phyloP scores from a whole-genome alignment of 345 rosid genomes.

The Eucalyptus rudis region DNA sequence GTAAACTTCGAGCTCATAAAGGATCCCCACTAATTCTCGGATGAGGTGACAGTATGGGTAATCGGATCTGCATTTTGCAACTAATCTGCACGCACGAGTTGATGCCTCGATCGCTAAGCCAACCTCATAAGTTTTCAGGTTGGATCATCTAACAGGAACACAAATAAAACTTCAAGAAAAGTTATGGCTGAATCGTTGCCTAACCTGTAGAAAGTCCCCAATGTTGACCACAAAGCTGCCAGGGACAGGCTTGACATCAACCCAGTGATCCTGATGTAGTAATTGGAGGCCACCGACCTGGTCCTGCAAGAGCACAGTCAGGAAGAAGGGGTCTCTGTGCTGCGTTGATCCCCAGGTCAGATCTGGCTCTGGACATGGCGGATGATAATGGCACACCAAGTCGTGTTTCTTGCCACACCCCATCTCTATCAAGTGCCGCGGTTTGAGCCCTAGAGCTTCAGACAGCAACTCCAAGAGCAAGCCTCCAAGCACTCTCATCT shows the following conservation, averaged over 20 bases:
- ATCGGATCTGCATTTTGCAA: not conserved
- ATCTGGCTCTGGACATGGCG: slow-evolving; percentile 34
- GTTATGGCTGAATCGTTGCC: not conserved
- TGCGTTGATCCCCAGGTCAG: slow-evolving; percentile 11
- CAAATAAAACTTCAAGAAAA: not conserved
- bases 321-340: slow-evolving; percentile 15
- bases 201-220: slow-evolving; percentile 17
- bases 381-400: slow-evolving; percentile 29
- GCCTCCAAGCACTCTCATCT: not conserved
- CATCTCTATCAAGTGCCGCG: slow-evolving; percentile 5
- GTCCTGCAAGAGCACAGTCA: slow-evolving; percentile 39
- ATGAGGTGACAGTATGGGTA: not conserved
- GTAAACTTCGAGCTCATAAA: not conserved
- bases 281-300: slow-evolving; percentile 34
- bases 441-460: slow-evolving; percentile 22
- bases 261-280: slow-evolving; percentile 27
- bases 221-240: slow-evolving; percentile 12
- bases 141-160: not conserved
- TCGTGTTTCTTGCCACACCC: slow-evolving; percentile 1
- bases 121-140: not conserved
- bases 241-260: slow-evolving; percentile 7
- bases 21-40: not conserved
- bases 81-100: not conserved
- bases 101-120: not conserved
- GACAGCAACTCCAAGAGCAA: slow-evolving; percentile 14